These are phyloP conservation scores for Erucastrum elatum DNA, from an alignment of 345 rosid species.

Conservation along the genomic window DNA sequence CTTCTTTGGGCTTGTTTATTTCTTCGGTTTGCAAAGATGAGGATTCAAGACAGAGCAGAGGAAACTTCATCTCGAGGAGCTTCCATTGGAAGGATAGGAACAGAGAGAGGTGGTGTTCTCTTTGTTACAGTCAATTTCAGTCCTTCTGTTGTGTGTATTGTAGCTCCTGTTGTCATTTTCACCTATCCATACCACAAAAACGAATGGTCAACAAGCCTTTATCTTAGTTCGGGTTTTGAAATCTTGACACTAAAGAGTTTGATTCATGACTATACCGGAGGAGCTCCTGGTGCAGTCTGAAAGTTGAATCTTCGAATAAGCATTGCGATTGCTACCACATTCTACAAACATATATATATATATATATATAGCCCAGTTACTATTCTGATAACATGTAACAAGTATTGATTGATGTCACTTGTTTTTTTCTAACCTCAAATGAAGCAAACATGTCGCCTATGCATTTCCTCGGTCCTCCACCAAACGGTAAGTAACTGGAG, in stretches of 20 bases:
- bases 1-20: not conserved
- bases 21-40: constrained; percentile 8
- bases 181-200: constrained; percentile 52
- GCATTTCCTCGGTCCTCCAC: constrained; percentile 97
- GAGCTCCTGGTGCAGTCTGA: constrained; percentile 81
- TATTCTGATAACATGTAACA: not conserved
- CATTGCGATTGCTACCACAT: constrained; percentile 89
- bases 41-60: constrained; percentile 47
- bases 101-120: constrained; percentile 53
- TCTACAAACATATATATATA: constrained; percentile 44
- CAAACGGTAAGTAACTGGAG: constrained; percentile 92
- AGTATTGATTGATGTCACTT: not conserved
- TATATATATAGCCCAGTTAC: not conserved
- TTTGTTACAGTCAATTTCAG: constrained; percentile 64
- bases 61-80: constrained; percentile 56
- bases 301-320: constrained; percentile 79
- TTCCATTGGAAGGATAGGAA: not conserved
- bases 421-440: constrained; percentile 61
- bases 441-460: constrained; percentile 95
- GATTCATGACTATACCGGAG: constrained; percentile 58
- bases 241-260: constrained; percentile 9
- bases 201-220: not conserved
- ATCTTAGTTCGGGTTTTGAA: not conserved
- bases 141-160: constrained; percentile 92
- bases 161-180: constrained; percentile 93